These are phyloP conservation scores for Pinus taeda DNA, from an alignment of 75 land plant species.

Conservation along the genomic window DNA sequence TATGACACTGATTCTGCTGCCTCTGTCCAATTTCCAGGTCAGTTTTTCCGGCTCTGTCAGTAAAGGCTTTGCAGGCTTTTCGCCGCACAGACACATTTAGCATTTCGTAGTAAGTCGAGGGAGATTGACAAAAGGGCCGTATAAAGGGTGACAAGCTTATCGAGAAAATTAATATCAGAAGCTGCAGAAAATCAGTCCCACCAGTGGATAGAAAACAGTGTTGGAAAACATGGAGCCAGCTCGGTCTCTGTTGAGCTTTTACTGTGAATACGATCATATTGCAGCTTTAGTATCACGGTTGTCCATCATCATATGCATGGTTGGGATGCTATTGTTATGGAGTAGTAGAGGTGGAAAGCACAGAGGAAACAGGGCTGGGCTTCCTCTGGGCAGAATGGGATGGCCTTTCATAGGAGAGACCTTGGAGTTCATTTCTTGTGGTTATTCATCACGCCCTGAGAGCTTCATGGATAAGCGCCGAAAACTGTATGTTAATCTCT, in stretches of 20 bases:
- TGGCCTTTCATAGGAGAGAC: constrained; percentile 76
- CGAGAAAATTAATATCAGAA: neutral
- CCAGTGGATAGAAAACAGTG: neutral
- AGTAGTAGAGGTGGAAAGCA: neutral
- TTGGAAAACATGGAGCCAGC: neutral
- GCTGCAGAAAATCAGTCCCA: neutral
- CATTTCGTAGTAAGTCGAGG: neutral
- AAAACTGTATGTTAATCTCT: constrained; percentile 8
- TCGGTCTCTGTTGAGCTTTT: neutral
- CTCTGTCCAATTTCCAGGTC: neutral
- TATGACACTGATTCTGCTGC: too few species aligned
- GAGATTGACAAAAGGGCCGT: too few species aligned
- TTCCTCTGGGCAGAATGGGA: constrained; percentile 55
- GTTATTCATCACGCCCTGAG: constrained; percentile 53
- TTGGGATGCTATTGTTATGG: neutral
- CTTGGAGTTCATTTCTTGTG: constrained; percentile 56
- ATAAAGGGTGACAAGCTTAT: neutral
- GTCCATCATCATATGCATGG: neutral
- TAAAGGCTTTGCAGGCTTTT: neutral
- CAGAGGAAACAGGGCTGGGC: neutral
- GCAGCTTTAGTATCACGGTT: neutral
- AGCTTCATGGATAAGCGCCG: constrained; percentile 51
- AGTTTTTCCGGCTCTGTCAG: neutral
- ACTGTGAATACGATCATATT: too few species aligned
- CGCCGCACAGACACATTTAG: too few species aligned